Evolutionary conservation across 768 basidiomycete species (phyloP).

Genomic region (Phaeotremella skinneri): DNA sequence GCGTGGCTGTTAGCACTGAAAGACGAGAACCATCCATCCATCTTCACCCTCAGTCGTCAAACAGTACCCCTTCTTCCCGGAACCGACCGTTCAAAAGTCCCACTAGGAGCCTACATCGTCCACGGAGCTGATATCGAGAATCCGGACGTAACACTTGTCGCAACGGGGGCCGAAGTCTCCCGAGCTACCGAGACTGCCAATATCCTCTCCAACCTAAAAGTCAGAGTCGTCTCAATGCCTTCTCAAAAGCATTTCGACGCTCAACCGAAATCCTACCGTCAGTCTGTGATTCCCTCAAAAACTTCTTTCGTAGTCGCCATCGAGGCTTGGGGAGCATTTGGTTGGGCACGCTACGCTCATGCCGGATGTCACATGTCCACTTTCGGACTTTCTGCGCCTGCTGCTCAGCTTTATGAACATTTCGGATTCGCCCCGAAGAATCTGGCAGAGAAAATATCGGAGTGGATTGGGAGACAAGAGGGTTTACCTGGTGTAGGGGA

Average conservation of each 20-base stretch:
- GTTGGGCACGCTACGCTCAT: slow-evolving; percentile 51
- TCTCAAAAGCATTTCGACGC: slow-evolving; percentile 40
- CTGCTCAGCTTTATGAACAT: slow-evolving; percentile 41
- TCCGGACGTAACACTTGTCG: slow-evolving; percentile 42
- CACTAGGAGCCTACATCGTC: slow-evolving; percentile 42
- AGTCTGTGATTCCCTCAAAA: slow-evolving; percentile 28
- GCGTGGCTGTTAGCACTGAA: slow-evolving; percentile 40
- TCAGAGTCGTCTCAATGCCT: slow-evolving; percentile 50
- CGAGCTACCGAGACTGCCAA: slow-evolving; percentile 44
- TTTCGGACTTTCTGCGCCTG: slow-evolving; percentile 48
- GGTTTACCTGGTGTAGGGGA: slow-evolving; percentile 43
- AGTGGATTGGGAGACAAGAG: slow-evolving; percentile 25
- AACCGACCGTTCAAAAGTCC: slow-evolving; percentile 35
- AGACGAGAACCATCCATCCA: slow-evolving; percentile 33
- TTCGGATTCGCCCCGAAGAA: slow-evolving; percentile 48
- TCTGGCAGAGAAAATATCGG: slow-evolving; percentile 35
- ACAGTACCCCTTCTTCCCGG: slow-evolving; percentile 44
- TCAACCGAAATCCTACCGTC: slow-evolving; percentile 36
- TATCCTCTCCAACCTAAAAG: slow-evolving; percentile 20
- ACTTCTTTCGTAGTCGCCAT: slow-evolving; percentile 44
- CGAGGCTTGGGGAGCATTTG: slow-evolving; percentile 48
- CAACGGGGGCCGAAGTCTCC: slow-evolving; percentile 47
- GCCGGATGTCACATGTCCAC: slow-evolving; percentile 48
- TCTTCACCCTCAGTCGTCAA: slow-evolving; percentile 45
- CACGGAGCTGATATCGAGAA: slow-evolving; percentile 22